phyloP scores from a whole-genome alignment of 2,329 filamentous ascomycete species.

The Aplosporella prunicola region DNA sequence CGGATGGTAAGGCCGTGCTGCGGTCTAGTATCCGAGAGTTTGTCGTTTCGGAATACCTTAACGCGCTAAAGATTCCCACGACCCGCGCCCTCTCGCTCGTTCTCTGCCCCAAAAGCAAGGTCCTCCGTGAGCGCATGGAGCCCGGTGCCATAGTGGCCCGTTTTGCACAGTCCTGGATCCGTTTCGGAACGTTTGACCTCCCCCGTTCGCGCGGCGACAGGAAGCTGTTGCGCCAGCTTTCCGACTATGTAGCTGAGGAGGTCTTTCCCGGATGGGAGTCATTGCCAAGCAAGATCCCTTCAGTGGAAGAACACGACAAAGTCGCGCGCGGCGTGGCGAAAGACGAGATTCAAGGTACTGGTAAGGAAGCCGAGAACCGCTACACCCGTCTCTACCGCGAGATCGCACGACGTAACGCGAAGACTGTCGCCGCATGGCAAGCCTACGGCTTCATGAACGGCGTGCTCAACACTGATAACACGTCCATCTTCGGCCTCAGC shows the following conservation, averaged over 20 bases:
- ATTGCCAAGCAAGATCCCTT: slow-evolving; percentile 52
- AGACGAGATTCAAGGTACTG: slow-evolving; percentile 55
- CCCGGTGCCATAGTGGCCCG: slow-evolving; percentile 87
- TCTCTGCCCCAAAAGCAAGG: slow-evolving; percentile 60
- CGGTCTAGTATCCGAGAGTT: slow-evolving; percentile 91
- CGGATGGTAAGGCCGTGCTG: slow-evolving; percentile 88
- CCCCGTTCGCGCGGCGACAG: slow-evolving; percentile 73
- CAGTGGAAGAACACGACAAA: slow-evolving; percentile 38
- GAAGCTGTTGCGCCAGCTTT: slow-evolving; percentile 59
- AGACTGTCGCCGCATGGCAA: slow-evolving; percentile 88
- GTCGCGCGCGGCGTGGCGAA: slow-evolving; percentile 43
- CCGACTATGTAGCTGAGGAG: slow-evolving; percentile 77
- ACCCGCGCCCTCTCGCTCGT: slow-evolving; percentile 81
- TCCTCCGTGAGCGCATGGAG: slow-evolving; percentile 71
- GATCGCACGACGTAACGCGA: slow-evolving; percentile 74
- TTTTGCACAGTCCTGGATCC: slow-evolving; percentile 84
- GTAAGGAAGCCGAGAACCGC: slow-evolving; percentile 67
- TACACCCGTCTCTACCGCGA: slow-evolving; percentile 83
- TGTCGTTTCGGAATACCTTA: slow-evolving; percentile 78
- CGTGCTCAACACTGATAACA: slow-evolving; percentile 96
- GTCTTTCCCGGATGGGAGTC: slow-evolving; percentile 81
- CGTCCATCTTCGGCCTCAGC: slow-evolving; percentile 76
- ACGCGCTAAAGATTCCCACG: slow-evolving; percentile 75
- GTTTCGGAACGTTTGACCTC: slow-evolving; percentile 95
- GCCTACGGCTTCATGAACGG: slow-evolving; percentile 99